Conservation (phyloP, 345 rosid genomes). For the Eucalyptus melliodora region DNA sequence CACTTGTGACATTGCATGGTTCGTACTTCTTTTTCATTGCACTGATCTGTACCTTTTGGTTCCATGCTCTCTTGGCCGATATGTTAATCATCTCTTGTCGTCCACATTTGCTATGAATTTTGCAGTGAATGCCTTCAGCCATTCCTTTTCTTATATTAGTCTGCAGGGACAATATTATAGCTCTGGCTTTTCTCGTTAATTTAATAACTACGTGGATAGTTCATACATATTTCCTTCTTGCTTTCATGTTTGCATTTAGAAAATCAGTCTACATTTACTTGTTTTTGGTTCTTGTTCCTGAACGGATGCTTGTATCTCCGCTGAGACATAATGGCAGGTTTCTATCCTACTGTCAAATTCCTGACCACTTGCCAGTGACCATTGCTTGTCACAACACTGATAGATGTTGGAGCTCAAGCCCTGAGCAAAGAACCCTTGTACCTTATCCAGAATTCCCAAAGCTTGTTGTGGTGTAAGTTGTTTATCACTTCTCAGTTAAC, state of each 20-base stretch:
- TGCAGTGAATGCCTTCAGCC: background rate
- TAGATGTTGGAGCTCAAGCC: constrained; percentile 70
- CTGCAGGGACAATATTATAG: background rate
- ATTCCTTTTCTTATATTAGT: background rate
- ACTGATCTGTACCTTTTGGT: background rate
- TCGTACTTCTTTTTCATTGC: background rate
- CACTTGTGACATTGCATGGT: constrained; percentile 79
- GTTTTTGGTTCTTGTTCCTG: background rate
- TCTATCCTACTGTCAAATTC: constrained; percentile 59
- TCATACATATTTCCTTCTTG: background rate
- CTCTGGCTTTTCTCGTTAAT: background rate
- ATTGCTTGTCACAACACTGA: constrained; percentile 74
- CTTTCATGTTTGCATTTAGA: background rate
- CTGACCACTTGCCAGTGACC: constrained; percentile 66
- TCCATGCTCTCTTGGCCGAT: background rate
- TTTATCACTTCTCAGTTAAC: background rate
- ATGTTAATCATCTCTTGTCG: background rate
- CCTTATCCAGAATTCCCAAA: constrained; percentile 70
- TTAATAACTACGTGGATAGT: background rate
- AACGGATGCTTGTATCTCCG: background rate
- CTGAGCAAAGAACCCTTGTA: constrained; percentile 39
- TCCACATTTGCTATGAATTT: background rate
- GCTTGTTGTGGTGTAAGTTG: constrained; percentile 60
- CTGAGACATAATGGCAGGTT: constrained; percentile 32
- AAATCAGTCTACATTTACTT: background rate